A percentile compares a stretch with the other conserved stretches of the same genome.
Evolutionary conservation across 2,329 filamentous ascomycete species (phyloP).

Genomic region (Colletotrichum sidae): DNA sequence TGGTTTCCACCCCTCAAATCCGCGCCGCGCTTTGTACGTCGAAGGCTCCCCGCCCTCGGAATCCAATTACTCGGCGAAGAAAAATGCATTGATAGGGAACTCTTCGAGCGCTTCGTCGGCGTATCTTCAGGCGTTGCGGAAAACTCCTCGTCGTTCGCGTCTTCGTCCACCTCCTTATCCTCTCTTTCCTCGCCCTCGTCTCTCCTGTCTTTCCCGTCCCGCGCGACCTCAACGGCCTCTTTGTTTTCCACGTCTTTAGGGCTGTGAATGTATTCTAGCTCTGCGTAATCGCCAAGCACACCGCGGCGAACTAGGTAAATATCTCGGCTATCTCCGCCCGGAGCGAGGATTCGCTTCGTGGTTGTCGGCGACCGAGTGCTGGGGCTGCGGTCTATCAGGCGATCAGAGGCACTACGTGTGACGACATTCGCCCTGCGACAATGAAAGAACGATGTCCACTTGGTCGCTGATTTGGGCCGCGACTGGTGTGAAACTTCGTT

Average conservation of each 20-base stretch:
- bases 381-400: conserved; percentile 45
- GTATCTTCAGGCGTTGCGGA: conserved; percentile 50
- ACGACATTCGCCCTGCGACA: conserved; percentile 48
- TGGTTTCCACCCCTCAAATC: conserved; percentile 55
- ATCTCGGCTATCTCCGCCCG: conserved; percentile 45
- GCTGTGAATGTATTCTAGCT: not conserved
- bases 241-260: too few relatives aligned
- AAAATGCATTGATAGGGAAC: conserved; percentile 71
- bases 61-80: conserved; percentile 68
- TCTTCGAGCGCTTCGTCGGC: conserved; percentile 58
- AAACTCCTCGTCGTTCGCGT: conserved; percentile 22
- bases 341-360: conserved; percentile 44
- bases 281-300: conserved; percentile 34
- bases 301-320: conserved; percentile 30
- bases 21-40: conserved; percentile 62
- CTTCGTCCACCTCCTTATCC: not conserved
- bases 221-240: too few relatives aligned
- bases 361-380: conserved; percentile 34
- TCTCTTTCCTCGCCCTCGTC: too few relatives aligned
- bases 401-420: conserved; percentile 43
- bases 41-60: conserved; percentile 66
- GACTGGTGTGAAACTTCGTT: conserved; percentile 14
- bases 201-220: too few relatives aligned
- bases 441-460: conserved; percentile 71
- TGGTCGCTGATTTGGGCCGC: conserved; percentile 39